These are phyloP conservation scores for Sporobolomyces phaffii DNA, from an alignment of 768 basidiomycete species.

Conservation along the genomic window DNA sequence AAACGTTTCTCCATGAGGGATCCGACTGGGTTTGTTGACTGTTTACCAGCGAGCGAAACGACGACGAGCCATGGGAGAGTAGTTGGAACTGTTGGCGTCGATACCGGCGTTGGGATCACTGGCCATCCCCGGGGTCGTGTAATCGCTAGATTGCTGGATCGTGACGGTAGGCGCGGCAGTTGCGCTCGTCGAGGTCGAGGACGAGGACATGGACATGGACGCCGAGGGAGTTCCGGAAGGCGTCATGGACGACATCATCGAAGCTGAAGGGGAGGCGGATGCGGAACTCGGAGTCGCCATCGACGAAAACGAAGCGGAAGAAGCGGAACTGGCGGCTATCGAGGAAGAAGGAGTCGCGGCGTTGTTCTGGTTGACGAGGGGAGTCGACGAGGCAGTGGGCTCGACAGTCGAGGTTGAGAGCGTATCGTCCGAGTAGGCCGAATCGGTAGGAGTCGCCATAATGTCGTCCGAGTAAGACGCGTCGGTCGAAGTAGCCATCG, in stretches of 20 bases:
- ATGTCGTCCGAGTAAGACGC: neutral
- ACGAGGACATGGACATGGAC: neutral
- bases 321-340: neutral
- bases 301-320: conserved; percentile 5
- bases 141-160: neutral
- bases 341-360: conserved; percentile 1
- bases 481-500: conserved; percentile 11
- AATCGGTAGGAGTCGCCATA: neutral
- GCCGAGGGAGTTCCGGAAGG: too few species aligned
- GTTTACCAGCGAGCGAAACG: conserved; percentile 18
- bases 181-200: conserved; percentile 4
- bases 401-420: conserved; percentile 5
- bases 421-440: neutral
- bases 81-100: neutral
- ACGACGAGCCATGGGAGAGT: conserved; percentile 12
- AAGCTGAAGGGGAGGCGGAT: neutral
- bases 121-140: conserved; percentile 8
- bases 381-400: conserved; percentile 1
- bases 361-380: conserved; percentile 12
- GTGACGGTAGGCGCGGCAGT: conserved; percentile 4
- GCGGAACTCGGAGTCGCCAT: neutral
- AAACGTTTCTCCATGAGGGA: too few species aligned
- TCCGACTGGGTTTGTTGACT: too few species aligned
- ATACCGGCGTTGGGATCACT: neutral
- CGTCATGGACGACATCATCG: neutral